These are phyloP conservation scores for Saccharum hybrid DNA, from an alignment of 202 grass and related monocot species.

Conservation along the genomic window DNA sequence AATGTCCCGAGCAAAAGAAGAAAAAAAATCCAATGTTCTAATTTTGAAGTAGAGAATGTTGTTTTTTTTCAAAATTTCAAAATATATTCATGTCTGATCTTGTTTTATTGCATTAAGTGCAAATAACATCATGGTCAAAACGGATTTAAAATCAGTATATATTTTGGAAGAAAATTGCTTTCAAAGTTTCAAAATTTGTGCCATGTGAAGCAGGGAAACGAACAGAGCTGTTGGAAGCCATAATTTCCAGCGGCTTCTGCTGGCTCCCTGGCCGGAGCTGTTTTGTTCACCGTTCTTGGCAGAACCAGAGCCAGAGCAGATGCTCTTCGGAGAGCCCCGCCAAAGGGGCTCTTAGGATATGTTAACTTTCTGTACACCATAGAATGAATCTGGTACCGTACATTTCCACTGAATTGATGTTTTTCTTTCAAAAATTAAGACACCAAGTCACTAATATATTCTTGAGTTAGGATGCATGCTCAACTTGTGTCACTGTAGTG, in stretches of 20 bases:
- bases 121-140: neutral
- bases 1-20: neutral
- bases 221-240: neutral
- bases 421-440: constrained; percentile 1
- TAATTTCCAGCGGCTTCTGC: neutral
- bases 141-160: neutral
- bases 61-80: neutral
- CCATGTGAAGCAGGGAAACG: neutral
- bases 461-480: neutral
- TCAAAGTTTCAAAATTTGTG: neutral
- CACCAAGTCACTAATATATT: neutral
- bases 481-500: neutral
- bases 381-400: constrained; percentile 23
- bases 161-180: neutral
- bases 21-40: neutral
- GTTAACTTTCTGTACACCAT: constrained; percentile 16
- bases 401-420: neutral
- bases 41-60: neutral
- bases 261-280: neutral
- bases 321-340: neutral
- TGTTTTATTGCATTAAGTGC: neutral
- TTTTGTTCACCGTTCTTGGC: neutral
- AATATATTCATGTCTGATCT: neutral
- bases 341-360: constrained; percentile 7
- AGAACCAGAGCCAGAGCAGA: neutral